Conservation (phyloP, 2,329 filamentous ascomycete genomes). For the Sarocladium brachiariae region DNA sequence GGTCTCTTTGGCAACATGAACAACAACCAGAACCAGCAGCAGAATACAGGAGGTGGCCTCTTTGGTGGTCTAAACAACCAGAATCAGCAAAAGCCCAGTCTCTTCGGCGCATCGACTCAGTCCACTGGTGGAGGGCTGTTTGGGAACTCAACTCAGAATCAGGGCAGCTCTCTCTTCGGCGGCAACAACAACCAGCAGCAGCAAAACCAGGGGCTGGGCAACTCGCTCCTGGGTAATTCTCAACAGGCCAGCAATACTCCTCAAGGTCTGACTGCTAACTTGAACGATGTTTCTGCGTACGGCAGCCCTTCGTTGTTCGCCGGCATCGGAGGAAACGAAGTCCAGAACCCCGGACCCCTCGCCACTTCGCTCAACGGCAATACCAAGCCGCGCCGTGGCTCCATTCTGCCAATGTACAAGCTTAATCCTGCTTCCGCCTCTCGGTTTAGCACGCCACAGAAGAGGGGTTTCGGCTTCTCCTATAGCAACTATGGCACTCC, state of each 20-base stretch:
- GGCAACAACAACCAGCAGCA: constrained; percentile 40
- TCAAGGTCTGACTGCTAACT: constrained; percentile 67
- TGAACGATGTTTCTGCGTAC: constrained; percentile 81
- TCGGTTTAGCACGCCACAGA: constrained; percentile 76
- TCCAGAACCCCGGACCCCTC: constrained; percentile 74
- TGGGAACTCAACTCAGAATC: constrained; percentile 41
- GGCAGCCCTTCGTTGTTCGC: constrained; percentile 83
- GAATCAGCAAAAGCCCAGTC: constrained; percentile 32
- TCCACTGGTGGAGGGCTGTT: constrained; percentile 47
- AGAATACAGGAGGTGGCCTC: constrained; percentile 29
- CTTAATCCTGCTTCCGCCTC: constrained; percentile 74
- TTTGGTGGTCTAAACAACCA: constrained; percentile 39
- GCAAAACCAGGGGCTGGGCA: constrained; percentile 34
- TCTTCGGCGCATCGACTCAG: constrained; percentile 46
- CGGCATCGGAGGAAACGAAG: constrained; percentile 56
- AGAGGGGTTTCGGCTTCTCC: constrained; percentile 82
- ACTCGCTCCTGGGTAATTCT: constrained; percentile 53
- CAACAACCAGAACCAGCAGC: constrained; percentile 25
- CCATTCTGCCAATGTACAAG: constrained; percentile 80
- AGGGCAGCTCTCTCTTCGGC: constrained; percentile 39
- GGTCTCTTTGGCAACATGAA: constrained; percentile 25
- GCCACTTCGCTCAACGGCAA: constrained; percentile 80
- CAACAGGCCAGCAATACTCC: constrained; percentile 44
- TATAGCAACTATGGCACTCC: constrained; percentile 90
- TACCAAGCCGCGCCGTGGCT: constrained; percentile 67